Evolutionary conservation across 2,329 filamentous ascomycete species (phyloP).

Genomic region (Pseudogymnoascus sp.): DNA sequence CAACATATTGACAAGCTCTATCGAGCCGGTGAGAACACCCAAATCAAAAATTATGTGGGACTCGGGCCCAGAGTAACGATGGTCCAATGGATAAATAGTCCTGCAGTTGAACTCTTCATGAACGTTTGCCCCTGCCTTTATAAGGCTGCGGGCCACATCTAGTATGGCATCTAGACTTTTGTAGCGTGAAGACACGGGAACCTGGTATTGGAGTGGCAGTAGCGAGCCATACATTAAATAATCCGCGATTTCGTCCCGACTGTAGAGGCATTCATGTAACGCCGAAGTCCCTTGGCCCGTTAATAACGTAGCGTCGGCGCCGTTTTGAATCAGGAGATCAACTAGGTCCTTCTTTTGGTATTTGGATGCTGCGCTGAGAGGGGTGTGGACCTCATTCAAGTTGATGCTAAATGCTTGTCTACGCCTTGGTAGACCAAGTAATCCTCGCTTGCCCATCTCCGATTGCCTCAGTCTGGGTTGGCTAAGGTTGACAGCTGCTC

Average conservation of each 20-base stretch:
- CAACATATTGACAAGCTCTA: not conserved
- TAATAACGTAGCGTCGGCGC: not conserved
- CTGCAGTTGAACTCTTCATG: not conserved
- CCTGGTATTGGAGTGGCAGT: not conserved
- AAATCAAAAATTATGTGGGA: not conserved
- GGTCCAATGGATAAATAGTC: no score
- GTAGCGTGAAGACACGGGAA: no score
- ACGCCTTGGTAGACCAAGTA: no score
- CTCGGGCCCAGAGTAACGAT: not conserved
- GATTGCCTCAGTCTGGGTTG: no score
- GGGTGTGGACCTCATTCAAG: not conserved
- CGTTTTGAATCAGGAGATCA: not conserved
- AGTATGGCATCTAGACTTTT: no score
- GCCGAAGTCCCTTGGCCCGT: no score
- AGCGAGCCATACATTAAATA: not conserved
- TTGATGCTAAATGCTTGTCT: no score
- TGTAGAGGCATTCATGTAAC: not conserved
- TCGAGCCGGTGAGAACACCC: not conserved
- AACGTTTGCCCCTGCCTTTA: not conserved
- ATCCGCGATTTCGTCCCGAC: rapidly evolving
- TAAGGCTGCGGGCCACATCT: not conserved
- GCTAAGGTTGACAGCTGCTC: not conserved
- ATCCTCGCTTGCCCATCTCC: no score
- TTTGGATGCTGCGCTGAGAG: not conserved
- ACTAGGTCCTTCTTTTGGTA: not conserved